phyloP scores from a whole-genome alignment of 208 protist species.

The Trypanosoma brucei region DNA sequence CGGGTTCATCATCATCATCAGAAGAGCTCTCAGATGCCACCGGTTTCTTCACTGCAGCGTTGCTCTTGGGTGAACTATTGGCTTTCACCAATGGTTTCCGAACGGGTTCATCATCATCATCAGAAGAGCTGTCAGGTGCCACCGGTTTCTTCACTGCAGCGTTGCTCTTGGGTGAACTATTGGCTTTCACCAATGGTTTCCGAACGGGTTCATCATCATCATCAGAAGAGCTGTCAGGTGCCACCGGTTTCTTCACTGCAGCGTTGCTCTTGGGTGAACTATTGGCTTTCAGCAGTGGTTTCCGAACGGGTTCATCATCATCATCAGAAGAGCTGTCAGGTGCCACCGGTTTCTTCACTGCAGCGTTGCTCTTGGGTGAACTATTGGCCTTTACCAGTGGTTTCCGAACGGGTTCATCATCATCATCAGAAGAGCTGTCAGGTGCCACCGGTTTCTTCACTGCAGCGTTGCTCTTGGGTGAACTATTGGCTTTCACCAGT shows the following conservation, averaged over 20 bases:
- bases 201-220: slow-evolving; percentile 50
- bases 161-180: slow-evolving; percentile 18
- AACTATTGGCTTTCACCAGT: background rate
- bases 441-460: background rate
- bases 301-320: background rate
- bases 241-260: slow-evolving; percentile 45
- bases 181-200: slow-evolving; percentile 33
- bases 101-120: background rate
- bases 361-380: background rate
- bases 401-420: background rate
- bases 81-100: background rate
- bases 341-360: background rate
- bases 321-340: background rate
- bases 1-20: slow-evolving; percentile 20
- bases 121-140: slow-evolving; percentile 25
- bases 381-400: background rate
- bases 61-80: background rate
- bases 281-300: slow-evolving; percentile 14
- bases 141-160: slow-evolving; percentile 35
- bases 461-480: background rate
- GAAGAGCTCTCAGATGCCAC: slow-evolving; percentile 20
- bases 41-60: background rate
- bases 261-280: slow-evolving; percentile 23
- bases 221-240: slow-evolving; percentile 39
- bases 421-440: background rate